Conservation (phyloP, 805 yeast species). For the Sugiyamaella lignohabitans region DNA sequence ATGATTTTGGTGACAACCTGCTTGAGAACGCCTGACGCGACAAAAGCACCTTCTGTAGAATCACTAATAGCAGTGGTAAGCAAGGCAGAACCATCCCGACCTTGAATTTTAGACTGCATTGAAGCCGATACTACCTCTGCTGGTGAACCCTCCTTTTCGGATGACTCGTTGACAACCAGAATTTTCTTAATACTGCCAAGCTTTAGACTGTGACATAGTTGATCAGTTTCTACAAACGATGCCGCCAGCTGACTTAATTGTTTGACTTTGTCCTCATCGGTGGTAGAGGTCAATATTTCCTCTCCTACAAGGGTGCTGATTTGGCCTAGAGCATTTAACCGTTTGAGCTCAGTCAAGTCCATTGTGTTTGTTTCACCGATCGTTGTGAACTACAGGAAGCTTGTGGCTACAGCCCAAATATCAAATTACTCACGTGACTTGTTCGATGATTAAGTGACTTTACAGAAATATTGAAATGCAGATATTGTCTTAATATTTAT, state of each 20-base stretch:
- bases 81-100: conserved; percentile 6
- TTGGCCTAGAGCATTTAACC: conserved; percentile 7
- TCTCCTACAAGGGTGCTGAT: conserved; percentile 19
- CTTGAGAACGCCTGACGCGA: conserved; percentile 15
- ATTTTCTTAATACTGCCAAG: conserved; percentile 17
- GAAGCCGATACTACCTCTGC: not conserved
- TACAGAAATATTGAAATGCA: too few relatives aligned
- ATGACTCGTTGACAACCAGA: not conserved
- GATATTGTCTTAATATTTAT: too few relatives aligned
- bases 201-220: conserved; percentile 15
- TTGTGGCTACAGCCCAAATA: too few relatives aligned
- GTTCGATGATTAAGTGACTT: too few relatives aligned
- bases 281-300: conserved; percentile 10
- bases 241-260: conserved; percentile 10
- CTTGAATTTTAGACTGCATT: conserved; percentile 13
- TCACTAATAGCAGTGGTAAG: not conserved
- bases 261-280: not conserved
- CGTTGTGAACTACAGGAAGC: too few relatives aligned
- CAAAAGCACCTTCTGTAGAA: conserved; percentile 4
- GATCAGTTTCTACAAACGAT: conserved; percentile 16
- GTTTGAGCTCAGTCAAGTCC: not conserved
- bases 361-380: too few relatives aligned
- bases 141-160: conserved; percentile 1
- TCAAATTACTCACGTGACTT: too few relatives aligned
- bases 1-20: too few relatives aligned